Evolutionary conservation across 306 rosid species (phyloP), one percentile per base, ranked within the genome.

Genomic region (Chamaecrista fasciculata): DNA sequence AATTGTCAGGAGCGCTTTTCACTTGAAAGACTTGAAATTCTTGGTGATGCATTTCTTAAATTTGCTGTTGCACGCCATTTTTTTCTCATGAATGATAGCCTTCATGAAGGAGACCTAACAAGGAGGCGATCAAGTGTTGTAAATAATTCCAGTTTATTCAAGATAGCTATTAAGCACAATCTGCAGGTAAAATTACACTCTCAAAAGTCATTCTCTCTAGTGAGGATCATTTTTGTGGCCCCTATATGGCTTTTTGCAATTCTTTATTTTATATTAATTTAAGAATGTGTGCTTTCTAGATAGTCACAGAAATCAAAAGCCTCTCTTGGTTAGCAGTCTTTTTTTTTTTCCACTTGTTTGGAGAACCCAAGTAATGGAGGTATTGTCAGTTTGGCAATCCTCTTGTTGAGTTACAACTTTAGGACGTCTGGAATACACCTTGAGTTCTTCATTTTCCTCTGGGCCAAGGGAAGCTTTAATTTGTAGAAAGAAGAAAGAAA

Each of bases 11-110:
- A 90, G 70, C 78, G 89, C 12, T 39, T 94, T 85, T 94, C 98
- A 58, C 97, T 94, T 70, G 97, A 94, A 81, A 94, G 99, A 85
- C 92, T 94, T 66, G 98, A 94, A 86, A 82, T 88, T 75, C 97
- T 94, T 70, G 99, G 99, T 18, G 97, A 94, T 37, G 86, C 97
- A 74, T 94, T 90, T 80, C 99, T 94, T 71, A 90, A 94, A 83
- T 94, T 83, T 91, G 82, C 80, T 4, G 92, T 88, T 70, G 92
- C 86, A 23, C 85, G 98, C 37, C 91, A 80, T 74, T 80, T 88
- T 69, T 94, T 94, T 55, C 89, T 94, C 80, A 25, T 77, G 72
- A 79, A 88, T 62, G 87, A 75, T 66, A 76, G 64, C 61, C 83
- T 91, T 75, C 91, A 88, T 78, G 98, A 94, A 86, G 98, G 98